Percentiles rank a stretch among this genome's conserved stretches.
phyloP scores from a whole-genome alignment of 495 filamentous ascomycete genomes.

The Emericellopsis terricola region DNA sequence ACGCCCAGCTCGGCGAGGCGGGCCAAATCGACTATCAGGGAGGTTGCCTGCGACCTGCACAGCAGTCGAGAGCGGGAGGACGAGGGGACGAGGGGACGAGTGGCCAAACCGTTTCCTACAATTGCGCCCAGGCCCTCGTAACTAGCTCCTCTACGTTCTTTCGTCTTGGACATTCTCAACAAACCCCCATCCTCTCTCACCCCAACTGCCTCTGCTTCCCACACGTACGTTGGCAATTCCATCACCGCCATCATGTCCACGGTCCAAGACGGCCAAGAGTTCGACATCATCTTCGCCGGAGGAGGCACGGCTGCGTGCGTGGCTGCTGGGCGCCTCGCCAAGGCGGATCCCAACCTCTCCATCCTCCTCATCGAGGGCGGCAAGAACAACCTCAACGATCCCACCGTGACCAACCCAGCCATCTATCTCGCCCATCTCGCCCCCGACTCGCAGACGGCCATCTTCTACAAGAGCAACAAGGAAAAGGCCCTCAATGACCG shows the following conservation, averaged over 20 bases:
- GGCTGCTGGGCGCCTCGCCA: constrained; percentile 21
- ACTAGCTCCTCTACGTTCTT: no score
- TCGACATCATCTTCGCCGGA: constrained; percentile 3
- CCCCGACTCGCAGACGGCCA: constrained; percentile 14
- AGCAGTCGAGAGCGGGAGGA: no score
- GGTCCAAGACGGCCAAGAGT: background rate
- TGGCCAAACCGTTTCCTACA: no score
- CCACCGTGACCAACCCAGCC: constrained; percentile 14
- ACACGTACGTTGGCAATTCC: no score
- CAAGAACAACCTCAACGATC: constrained; percentile 16
- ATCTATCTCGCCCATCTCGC: constrained; percentile 13
- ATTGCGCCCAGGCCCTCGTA: no score
- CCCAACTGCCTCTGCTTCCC: no score
- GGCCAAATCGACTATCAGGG: no score
- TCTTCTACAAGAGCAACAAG: constrained; percentile 16
- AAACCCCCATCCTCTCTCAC: no score
- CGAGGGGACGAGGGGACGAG: no score
- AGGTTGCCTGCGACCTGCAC: no score
- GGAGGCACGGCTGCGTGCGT: constrained; percentile 26
- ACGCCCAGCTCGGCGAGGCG: no score
- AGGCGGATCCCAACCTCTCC: constrained; percentile 18
- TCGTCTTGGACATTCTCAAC: no score
- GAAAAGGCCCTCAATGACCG: constrained; percentile 25
- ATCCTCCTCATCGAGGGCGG: constrained; percentile 24
- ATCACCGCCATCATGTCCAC: constrained; percentile 1